phyloP scores from a whole-genome alignment of 305 asterid species.

The Fraxinus paxiana region DNA sequence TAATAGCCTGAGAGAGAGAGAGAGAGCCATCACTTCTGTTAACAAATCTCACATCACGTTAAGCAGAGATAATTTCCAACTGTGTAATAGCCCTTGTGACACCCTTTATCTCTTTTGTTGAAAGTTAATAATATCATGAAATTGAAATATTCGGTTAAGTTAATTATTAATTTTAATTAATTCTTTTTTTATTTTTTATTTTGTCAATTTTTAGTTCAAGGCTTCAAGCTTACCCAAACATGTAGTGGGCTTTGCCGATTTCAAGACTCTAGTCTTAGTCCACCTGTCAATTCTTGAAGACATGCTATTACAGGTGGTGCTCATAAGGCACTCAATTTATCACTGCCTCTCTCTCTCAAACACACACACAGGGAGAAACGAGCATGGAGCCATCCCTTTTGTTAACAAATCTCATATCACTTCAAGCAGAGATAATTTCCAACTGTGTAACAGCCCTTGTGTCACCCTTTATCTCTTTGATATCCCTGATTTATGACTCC shows the following conservation, averaged over 20 bases:
- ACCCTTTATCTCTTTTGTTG: no score
- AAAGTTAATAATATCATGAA: no score
- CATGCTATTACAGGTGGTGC: constrained; percentile 29
- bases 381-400: constrained; percentile 19
- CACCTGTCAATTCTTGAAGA: constrained; percentile 28
- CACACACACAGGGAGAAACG: neutral
- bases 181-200: no score
- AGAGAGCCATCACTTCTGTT: no score
- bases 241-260: neutral
- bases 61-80: no score
- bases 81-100: no score
- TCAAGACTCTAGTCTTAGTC: neutral
- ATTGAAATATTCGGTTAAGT: no score
- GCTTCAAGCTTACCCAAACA: neutral
- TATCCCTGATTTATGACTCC: constrained; percentile 24
- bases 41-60: no score
- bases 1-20: no score
- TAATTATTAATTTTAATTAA: no score
- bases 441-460: constrained; percentile 29
- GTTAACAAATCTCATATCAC: constrained; percentile 37
- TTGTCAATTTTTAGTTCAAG: no score
- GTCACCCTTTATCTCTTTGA: constrained; percentile 40
- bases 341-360: neutral
- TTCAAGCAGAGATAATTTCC: constrained; percentile 37
- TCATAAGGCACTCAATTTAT: neutral